These are phyloP conservation scores for Chlorella vulgaris DNA, from an alignment of 139 green algal genomes.

Conservation along the genomic window DNA sequence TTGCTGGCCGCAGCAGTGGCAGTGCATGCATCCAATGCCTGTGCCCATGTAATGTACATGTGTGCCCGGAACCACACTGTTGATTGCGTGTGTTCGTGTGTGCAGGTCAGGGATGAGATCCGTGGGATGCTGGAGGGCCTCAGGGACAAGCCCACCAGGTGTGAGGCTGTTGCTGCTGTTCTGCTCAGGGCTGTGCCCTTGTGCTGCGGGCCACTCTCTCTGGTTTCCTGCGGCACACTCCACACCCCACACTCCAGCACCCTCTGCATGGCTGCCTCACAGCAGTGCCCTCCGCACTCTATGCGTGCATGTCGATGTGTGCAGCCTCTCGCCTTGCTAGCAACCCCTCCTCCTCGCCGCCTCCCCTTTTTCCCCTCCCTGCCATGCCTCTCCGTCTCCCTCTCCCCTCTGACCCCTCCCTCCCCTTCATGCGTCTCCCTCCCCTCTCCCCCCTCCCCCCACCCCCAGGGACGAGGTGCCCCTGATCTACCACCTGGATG, in stretches of 20 bases:
- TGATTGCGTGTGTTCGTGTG: background rate
- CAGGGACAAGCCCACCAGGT: slow-evolving; percentile 74
- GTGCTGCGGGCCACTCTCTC: too few relatives aligned
- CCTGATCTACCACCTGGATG: slow-evolving; percentile 98
- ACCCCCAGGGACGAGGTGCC: slow-evolving; percentile 76
- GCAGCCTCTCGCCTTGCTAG: background rate
- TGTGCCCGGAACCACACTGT: background rate
- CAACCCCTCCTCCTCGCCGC: background rate
- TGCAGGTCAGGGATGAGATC: slow-evolving; percentile 61
- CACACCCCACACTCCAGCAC: background rate
- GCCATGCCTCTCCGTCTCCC: background rate
- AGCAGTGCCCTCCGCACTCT: background rate
- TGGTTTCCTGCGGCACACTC: too few relatives aligned
- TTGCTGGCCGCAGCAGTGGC: background rate
- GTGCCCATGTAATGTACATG: background rate
- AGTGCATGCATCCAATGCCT: too few relatives aligned
- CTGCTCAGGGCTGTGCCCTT: background rate
- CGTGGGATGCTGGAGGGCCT: slow-evolving; percentile 71
- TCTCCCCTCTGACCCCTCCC: background rate
- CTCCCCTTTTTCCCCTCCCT: background rate
- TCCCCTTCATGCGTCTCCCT: too few relatives aligned
- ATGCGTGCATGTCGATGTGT: background rate
- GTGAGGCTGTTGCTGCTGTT: background rate
- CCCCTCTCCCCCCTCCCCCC: background rate
- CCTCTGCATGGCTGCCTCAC: background rate